Conservation (phyloP, 2,329 filamentous ascomycete genomes). For the Fusarium pilosicola region DNA sequence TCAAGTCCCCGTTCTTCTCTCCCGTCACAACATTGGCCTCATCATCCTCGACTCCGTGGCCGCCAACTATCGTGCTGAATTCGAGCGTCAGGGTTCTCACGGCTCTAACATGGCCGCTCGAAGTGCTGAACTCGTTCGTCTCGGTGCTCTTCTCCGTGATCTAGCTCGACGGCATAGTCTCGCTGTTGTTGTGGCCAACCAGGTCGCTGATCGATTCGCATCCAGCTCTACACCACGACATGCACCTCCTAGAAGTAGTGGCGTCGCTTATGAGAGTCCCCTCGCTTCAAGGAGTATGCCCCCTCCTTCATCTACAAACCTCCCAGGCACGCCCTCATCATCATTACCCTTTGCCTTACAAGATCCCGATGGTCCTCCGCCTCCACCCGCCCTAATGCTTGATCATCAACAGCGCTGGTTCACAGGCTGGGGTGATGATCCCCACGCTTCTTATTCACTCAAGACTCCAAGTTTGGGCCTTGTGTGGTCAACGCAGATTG, state of each 20-base stretch:
- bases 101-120: slow-evolving; percentile 76
- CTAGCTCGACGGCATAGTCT: slow-evolving; percentile 79
- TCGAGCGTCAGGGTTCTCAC: slow-evolving; percentile 66
- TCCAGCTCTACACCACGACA: slow-evolving; percentile 38
- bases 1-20: slow-evolving; percentile 87
- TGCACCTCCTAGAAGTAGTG: slow-evolving; percentile 37
- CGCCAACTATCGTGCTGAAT: slow-evolving; percentile 94
- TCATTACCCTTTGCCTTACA: slow-evolving; percentile 51
- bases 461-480: slow-evolving; percentile 91
- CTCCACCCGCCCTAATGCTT: slow-evolving; percentile 70
- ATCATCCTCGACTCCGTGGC: slow-evolving; percentile 91
- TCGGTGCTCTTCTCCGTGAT: slow-evolving; percentile 79
- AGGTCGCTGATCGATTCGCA: slow-evolving; percentile 88
- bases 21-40: slow-evolving; percentile 80
- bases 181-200: slow-evolving; percentile 92
- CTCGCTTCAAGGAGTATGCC: slow-evolving; percentile 58
- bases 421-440: slow-evolving; percentile 89
- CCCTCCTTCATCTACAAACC: slow-evolving; percentile 43
- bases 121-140: slow-evolving; percentile 77
- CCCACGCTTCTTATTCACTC: slow-evolving; percentile 56
- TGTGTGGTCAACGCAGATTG: slow-evolving; percentile 91
- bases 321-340: slow-evolving; percentile 52
- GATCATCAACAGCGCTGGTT: slow-evolving; percentile 96
- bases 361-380: slow-evolving; percentile 46
- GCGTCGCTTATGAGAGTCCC: slow-evolving; percentile 57